These are phyloP conservation scores for Pleurotus eryngii DNA, from an alignment of 768 basidiomycete genomes.

Conservation along the genomic window DNA sequence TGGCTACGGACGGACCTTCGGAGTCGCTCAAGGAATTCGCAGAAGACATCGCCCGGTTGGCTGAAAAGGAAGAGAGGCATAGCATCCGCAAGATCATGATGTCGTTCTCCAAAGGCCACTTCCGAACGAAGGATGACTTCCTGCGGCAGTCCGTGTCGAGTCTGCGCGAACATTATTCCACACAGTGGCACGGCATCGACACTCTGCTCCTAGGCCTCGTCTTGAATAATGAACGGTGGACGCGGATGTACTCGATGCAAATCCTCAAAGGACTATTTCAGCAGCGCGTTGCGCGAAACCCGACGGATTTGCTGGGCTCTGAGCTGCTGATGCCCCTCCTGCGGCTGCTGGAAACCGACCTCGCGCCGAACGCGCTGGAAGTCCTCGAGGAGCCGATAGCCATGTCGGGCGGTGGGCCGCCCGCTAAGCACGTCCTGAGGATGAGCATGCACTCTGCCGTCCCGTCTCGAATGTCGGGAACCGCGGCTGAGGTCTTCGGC, in stretches of 20 bases:
- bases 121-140: constrained; percentile 92
- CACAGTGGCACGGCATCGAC: constrained; percentile 75
- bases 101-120: constrained; percentile 82
- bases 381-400: constrained; percentile 90
- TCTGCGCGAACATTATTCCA: constrained; percentile 81
- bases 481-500: constrained; percentile 73
- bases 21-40: constrained; percentile 67
- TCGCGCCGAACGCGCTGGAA: constrained; percentile 82
- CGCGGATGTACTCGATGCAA: constrained; percentile 80
- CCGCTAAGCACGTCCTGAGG: constrained; percentile 82
- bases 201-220: constrained; percentile 85
- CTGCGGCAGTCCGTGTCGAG: constrained; percentile 83
- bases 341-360: constrained; percentile 82
- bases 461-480: constrained; percentile 42
- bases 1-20: constrained; percentile 61
- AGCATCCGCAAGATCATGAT: constrained; percentile 86
- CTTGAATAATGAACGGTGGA: constrained; percentile 78
- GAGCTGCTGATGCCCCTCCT: constrained; percentile 91
- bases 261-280: constrained; percentile 87
- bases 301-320: constrained; percentile 72
- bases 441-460: constrained; percentile 80
- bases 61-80: constrained; percentile 66
- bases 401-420: constrained; percentile 69
- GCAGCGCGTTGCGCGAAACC: constrained; percentile 73
- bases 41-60: constrained; percentile 66